These are phyloP conservation scores for Saturnispora halmiae DNA, from an alignment of 805 yeast species.

Conservation along the genomic window DNA sequence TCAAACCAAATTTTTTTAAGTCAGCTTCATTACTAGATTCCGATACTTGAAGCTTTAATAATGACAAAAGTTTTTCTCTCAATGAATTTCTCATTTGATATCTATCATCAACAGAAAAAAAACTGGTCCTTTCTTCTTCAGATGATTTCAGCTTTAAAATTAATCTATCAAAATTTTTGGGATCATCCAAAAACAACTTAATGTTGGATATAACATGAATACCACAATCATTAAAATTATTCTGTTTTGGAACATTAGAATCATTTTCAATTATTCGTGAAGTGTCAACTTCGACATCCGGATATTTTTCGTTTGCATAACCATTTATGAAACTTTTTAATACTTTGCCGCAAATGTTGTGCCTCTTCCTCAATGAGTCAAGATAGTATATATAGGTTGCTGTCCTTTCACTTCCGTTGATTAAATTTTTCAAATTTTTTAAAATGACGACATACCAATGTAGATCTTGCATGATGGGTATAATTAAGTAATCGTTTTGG, in stretches of 20 bases:
- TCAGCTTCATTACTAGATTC: slow-evolving; percentile 17
- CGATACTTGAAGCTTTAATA: slow-evolving; percentile 24
- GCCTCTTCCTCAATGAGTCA: slow-evolving; percentile 66
- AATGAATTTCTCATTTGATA: slow-evolving; percentile 20
- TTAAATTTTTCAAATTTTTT: slow-evolving; percentile 37
- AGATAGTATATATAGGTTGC: slow-evolving; percentile 45
- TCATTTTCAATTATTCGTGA: slow-evolving; percentile 32
- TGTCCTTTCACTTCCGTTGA: background rate
- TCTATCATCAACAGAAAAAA: slow-evolving; percentile 24
- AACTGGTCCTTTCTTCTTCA: slow-evolving; percentile 8
- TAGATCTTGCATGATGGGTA: slow-evolving; percentile 71
- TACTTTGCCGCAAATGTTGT: slow-evolving; percentile 42
- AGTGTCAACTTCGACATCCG: slow-evolving; percentile 34
- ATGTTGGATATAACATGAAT: slow-evolving; percentile 77
- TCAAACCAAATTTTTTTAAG: slow-evolving; percentile 18
- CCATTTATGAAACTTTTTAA: slow-evolving; percentile 50
- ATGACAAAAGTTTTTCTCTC: slow-evolving; percentile 19
- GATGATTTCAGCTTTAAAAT: slow-evolving; percentile 16
- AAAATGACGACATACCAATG: slow-evolving; percentile 89
- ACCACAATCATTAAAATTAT: slow-evolving; percentile 91
- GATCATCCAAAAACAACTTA: slow-evolving; percentile 44
- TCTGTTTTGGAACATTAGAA: slow-evolving; percentile 65
- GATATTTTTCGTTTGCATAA: slow-evolving; percentile 59
- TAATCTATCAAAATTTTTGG: slow-evolving; percentile 31
- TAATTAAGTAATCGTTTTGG: slow-evolving; percentile 48